Evolutionary conservation across 768 basidiomycete species (phyloP), one percentile per base, ranked within the genome.

Genomic region (Termitomyces sp.): DNA sequence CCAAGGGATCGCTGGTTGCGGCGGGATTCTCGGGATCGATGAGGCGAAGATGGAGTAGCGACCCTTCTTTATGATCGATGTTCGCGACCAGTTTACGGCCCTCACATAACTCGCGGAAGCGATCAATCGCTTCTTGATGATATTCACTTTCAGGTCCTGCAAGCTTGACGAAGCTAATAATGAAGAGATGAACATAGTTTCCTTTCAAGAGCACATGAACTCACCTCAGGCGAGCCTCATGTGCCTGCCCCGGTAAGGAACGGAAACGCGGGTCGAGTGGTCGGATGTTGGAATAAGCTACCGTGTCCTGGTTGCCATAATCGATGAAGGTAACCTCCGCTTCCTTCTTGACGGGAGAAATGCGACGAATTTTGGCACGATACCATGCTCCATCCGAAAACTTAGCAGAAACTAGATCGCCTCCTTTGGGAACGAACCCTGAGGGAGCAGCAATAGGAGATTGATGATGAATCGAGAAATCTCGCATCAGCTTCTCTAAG

Each of bases 61-160:
- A 63, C 26, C 90, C 88, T 66, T 97, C 96, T 66, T 78, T 86
- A 66, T 88, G 82, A 70, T 99, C 97, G 57, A 94, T 77, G 73
- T 95, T 98, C n/a, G 94, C 97, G 50, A 98, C 77, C n/a, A 98
- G 80, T 67, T 94, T 94, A 54, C 94, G 88, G n/a, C 92, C 93
- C 72, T 94, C 94, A 63, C 89, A 91, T 20, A 94, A 76, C 16
- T 80, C 71, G 26, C 87, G 84, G 86, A 98, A 98, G 51, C 91
- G 86, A 51, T 92, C 88, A 49, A 94, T 69, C 4, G 95, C 90
- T 57, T 98, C 96, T 0, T 75, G 67, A 51, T 88, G 84, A 72
- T 98, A 97, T 59, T 99, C 97, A 70, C 87, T 94, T 9, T 88
- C 85, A 9, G 84, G 74, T 18, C 84, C 84, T 20, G 87, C 85